Evolutionary conservation across 441 rosid species (phyloP).

Genomic region (Raphanus hybrid): DNA sequence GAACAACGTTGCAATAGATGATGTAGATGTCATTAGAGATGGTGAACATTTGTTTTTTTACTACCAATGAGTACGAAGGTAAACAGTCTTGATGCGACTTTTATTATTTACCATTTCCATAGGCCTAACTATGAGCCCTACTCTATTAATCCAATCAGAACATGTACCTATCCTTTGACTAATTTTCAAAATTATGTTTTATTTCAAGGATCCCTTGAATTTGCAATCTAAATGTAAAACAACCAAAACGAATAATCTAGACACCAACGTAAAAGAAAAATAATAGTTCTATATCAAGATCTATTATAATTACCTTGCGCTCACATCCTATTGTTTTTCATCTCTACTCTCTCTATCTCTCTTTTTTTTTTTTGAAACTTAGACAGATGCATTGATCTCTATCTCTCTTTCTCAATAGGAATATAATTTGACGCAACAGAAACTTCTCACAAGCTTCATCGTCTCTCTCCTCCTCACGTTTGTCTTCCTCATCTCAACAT

Average conservation of each 20-base stretch:
- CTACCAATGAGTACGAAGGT: slow-evolving; percentile 41
- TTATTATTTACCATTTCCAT: neutral
- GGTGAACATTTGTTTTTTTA: slow-evolving; percentile 87
- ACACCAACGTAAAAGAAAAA: neutral
- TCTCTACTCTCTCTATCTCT: neutral
- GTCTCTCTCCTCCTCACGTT: slow-evolving; percentile 30
- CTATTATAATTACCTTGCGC: neutral
- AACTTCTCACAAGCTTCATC: slow-evolving; percentile 31
- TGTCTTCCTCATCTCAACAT: slow-evolving; percentile 37
- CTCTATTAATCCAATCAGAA: neutral
- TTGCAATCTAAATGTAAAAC: neutral
- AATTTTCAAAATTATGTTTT: neutral
- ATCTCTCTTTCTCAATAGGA: slow-evolving; percentile 17
- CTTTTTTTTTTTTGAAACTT: too few relatives aligned
- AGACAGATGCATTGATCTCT: too few relatives aligned
- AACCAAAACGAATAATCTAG: neutral
- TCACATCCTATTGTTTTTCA: neutral
- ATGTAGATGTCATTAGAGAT: slow-evolving; percentile 78
- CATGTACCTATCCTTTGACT: neutral
- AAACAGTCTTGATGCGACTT: slow-evolving; percentile 31
- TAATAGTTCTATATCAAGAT: neutral
- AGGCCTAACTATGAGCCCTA: neutral
- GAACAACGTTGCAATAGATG: slow-evolving; percentile 91
- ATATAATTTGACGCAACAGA: slow-evolving; percentile 22
- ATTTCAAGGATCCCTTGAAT: neutral